A percentile compares a stretch with the other conserved stretches of the same genome.
Evolutionary conservation across 1,284 basidiomycete species (phyloP).

Genomic region (Microbotryum saponariae): DNA sequence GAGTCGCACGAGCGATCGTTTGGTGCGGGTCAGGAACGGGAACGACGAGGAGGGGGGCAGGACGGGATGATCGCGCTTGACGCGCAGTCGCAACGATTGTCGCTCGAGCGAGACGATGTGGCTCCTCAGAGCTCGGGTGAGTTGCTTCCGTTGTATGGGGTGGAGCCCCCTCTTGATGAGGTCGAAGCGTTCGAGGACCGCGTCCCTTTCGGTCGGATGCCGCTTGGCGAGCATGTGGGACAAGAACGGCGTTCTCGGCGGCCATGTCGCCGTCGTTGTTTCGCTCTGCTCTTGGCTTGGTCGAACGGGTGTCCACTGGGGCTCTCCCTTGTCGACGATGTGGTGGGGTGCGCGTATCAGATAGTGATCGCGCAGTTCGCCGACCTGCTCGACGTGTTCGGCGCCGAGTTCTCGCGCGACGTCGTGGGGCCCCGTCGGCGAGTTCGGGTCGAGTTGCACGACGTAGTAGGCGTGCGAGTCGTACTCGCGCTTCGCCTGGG

Average conservation of each 20-base stretch:
- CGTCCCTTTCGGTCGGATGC: conserved; percentile 43
- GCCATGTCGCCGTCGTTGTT: neutral
- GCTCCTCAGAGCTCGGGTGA: conserved; percentile 1
- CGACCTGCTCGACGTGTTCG: conserved; percentile 78
- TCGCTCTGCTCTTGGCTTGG: neutral
- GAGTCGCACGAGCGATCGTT: neutral
- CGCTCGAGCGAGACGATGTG: conserved; percentile 29
- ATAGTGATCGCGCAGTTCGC: conserved; percentile 76
- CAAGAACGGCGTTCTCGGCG: neutral
- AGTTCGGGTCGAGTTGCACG: conserved; percentile 59
- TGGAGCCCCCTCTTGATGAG: conserved; percentile 36
- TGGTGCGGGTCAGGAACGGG: neutral
- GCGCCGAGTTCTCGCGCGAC: conserved; percentile 60
- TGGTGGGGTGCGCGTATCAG: conserved; percentile 56
- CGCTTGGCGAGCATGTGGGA: conserved; percentile 2
- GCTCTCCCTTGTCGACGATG: conserved; percentile 4
- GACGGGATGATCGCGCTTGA: conserved; percentile 33
- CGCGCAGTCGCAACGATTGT: conserved; percentile 30
- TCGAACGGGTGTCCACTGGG: neutral
- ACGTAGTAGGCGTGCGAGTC: conserved; percentile 84
- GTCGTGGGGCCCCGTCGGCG: conserved; percentile 22
- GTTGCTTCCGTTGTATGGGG: neutral
- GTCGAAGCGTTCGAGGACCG: conserved; percentile 51
- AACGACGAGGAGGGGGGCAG: conserved; percentile 12
- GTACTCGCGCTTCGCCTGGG: conserved; percentile 46